Percentiles rank a stretch among this genome's conserved stretches.
phyloP scores from a whole-genome alignment of 495 filamentous ascomycete species.

The Trichoderma reesei region DNA sequence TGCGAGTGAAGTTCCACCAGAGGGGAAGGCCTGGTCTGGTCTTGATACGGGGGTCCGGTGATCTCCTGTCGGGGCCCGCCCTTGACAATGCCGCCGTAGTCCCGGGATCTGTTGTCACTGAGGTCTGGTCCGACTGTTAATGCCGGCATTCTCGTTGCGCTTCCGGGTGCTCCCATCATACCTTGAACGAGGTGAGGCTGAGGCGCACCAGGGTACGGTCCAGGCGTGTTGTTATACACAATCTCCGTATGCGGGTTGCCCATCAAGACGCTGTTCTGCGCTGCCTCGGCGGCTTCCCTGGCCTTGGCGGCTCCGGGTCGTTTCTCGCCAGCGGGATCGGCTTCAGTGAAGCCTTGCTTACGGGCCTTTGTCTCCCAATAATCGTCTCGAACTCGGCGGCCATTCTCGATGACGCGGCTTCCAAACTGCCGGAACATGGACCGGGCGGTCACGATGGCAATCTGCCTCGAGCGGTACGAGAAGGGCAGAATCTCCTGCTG shows the following conservation, averaged over 20 bases:
- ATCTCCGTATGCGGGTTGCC: conserved; percentile 65
- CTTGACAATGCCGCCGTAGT: conserved; percentile 75
- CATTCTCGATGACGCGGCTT: conserved; percentile 84
- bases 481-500: conserved; percentile 92
- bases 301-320: conserved; percentile 83
- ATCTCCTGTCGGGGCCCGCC: conserved; percentile 71
- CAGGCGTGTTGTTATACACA: conserved; percentile 67
- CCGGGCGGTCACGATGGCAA: conserved; percentile 94
- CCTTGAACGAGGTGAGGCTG: conserved; percentile 60
- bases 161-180: conserved; percentile 53
- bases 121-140: conserved; percentile 69
- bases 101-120: conserved; percentile 66
- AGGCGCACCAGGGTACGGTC: conserved; percentile 47
- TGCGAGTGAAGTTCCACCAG: conserved; percentile 78
- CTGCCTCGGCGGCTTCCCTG: conserved; percentile 66
- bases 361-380: conserved; percentile 97
- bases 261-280: conserved; percentile 34
- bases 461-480: conserved; percentile 95
- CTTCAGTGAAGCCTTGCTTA: conserved; percentile 97
- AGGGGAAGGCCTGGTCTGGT: conserved; percentile 71
- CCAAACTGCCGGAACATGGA: conserved; percentile 99
- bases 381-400: conserved; percentile 87
- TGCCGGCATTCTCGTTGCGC: conserved; percentile 67
- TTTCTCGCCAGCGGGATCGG: conserved; percentile 93
- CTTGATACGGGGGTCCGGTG: conserved; percentile 79